Percentiles rank a stretch among this genome's conserved stretches.
phyloP scores from a whole-genome alignment of 805 yeast genomes.

The Saccharomycopsis oosterbeekiorum region DNA sequence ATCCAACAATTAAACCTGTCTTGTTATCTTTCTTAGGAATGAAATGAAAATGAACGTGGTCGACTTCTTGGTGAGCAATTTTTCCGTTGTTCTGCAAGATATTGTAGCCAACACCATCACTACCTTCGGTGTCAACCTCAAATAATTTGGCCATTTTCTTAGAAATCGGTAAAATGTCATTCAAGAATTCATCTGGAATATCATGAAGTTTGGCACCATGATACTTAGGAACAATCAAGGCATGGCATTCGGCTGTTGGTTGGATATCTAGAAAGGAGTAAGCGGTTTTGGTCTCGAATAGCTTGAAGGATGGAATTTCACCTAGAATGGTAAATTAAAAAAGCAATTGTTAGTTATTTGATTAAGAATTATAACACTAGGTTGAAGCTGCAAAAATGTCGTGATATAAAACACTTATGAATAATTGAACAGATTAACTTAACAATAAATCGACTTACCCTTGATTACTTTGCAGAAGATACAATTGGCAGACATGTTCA shows the following conservation, averaged over 20 bases:
- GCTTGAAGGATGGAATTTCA: conserved; percentile 88
- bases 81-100: conserved; percentile 87
- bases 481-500: conserved; percentile 42
- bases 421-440: background rate
- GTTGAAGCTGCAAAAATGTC: too few species aligned
- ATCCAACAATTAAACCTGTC: conserved; percentile 78
- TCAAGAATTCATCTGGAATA: conserved; percentile 82
- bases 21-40: conserved; percentile 74
- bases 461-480: conserved; percentile 91
- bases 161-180: conserved; percentile 79
- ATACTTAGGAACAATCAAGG: conserved; percentile 81
- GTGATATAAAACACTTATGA: too few species aligned
- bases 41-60: conserved; percentile 93
- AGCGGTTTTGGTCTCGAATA: conserved; percentile 73
- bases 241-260: conserved; percentile 85
- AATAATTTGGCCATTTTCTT: conserved; percentile 74
- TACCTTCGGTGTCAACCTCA: conserved; percentile 51
- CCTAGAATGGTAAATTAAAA: conserved; percentile 33
- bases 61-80: conserved; percentile 92
- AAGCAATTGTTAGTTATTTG: background rate
- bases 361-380: background rate
- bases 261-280: conserved; percentile 89
- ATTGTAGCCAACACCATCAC: conserved; percentile 70
- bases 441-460: conserved; percentile 34
- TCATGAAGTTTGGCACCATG: conserved; percentile 92